Base-by-base conservation (phyloP, 2,329 filamentous ascomycete genomes). In the Colletotrichum somersetense region DNA sequence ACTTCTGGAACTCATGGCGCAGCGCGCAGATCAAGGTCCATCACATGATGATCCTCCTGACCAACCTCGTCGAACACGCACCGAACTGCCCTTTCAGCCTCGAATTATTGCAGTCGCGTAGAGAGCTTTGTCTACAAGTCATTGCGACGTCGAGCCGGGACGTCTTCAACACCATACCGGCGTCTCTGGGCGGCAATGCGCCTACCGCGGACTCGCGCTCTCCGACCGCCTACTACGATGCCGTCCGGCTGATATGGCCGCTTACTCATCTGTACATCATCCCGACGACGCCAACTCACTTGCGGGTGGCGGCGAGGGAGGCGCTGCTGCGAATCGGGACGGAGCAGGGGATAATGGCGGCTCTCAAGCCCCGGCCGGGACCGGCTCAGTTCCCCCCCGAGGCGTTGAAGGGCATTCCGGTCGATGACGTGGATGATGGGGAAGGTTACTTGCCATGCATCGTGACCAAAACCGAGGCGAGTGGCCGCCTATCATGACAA, bases 241-340 rank as follows among this genome's bases (percentile, higher is more conserved):
- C 80, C 1, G 67, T 84, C 50, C 80, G 79, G 75, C 70, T 83
- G 38, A 76, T 83, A 20, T 84, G 81, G 80, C 82, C 82, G 11
- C 77, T 83, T 26, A 79, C 78, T 8, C 68, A 77, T 1, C 74
- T 83, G 26, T 80, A 78, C 44, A 66, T 79, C 16, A 73, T 79
- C 8, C 71, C 77, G 3, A 74, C 79, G 5, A 77, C 78, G n/a
- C 75, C 77, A 40, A 67, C 75, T 1, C 76, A 78, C 40, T 77
- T 83, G 55, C 77, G 76, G 33, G 66, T 68, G 2, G 68, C 73
- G 16, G 82, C 82, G 12, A 72, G 75, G 35, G 55, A 55, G 38
- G 75, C 77, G 5, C 72, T 84, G 18, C 56, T 71, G 3, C 78
- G 79, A 30, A 82, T 83, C 44, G 82, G 81, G 6, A 77, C 73